Evolutionary conservation across 345 rosid species (phyloP).

Genomic region (Ceriops zippeliana): DNA sequence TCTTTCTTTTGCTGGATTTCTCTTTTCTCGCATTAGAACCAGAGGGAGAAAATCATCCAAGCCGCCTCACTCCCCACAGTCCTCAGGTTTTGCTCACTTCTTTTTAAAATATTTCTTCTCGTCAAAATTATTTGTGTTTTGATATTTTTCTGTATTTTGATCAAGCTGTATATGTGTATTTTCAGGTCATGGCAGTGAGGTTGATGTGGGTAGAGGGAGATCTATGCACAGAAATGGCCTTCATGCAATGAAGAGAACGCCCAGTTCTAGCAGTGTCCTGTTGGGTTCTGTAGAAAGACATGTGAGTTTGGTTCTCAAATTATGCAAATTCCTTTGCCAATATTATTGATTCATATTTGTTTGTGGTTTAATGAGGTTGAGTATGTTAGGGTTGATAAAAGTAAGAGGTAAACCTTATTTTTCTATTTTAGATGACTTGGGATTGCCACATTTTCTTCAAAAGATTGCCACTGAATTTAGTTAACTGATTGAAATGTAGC

Average conservation of each 20-base stretch:
- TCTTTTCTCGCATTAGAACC: slow-evolving; percentile 48
- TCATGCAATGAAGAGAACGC: slow-evolving; percentile 15
- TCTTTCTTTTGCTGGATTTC: slow-evolving; percentile 68
- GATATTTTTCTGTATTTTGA: background rate
- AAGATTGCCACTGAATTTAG: too few species aligned
- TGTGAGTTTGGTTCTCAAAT: slow-evolving; percentile 30
- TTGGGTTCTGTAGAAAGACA: slow-evolving; percentile 21
- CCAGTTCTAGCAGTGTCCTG: slow-evolving; percentile 15
- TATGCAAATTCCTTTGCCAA: background rate
- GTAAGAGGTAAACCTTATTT: too few species aligned
- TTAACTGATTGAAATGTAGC: too few species aligned
- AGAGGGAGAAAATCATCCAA: slow-evolving; percentile 35
- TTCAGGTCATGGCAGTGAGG: slow-evolving; percentile 32
- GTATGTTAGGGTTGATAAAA: too few species aligned
- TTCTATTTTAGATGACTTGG: too few species aligned
- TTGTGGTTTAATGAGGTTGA: too few species aligned
- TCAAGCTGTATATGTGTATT: background rate
- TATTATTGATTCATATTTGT: background rate
- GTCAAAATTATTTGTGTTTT: background rate
- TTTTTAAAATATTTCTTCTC: background rate
- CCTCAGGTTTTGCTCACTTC: slow-evolving; percentile 35
- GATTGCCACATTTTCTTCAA: too few species aligned
- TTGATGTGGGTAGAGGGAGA: slow-evolving; percentile 17
- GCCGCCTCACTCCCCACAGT: slow-evolving; percentile 26
- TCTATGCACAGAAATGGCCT: slow-evolving; percentile 16